A percentile compares a stretch with the other conserved stretches of the same genome.
These are phyloP conservation scores for Solanum chmielewskii DNA, from an alignment of 257 asterid genomes.

Conservation along the genomic window DNA sequence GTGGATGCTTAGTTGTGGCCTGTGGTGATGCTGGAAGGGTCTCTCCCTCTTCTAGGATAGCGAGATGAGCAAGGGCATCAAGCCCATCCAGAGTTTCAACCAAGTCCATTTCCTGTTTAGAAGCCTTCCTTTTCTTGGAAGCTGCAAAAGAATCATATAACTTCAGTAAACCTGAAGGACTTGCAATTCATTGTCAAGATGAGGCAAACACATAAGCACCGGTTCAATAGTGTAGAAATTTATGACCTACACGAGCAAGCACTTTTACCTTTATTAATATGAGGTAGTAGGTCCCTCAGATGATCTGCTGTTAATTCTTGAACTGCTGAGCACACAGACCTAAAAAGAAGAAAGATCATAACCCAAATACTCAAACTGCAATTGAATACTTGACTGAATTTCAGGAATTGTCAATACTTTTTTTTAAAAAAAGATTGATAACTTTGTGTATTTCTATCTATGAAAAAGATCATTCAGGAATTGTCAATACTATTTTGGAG, in stretches of 20 bases:
- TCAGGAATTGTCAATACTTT: neutral
- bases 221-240: neutral
- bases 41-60: constrained; percentile 43
- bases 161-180: neutral
- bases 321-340: constrained; percentile 60
- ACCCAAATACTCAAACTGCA: neutral
- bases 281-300: constrained; percentile 45
- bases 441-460: no score
- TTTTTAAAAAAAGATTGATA: no score
- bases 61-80: constrained; percentile 58
- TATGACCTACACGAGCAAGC: neutral
- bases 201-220: neutral
- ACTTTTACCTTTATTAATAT: constrained; percentile 31
- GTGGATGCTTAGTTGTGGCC: constrained; percentile 59
- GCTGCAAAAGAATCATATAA: constrained; percentile 26
- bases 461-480: neutral
- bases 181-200: neutral
- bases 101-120: constrained; percentile 22
- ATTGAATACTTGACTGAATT: neutral
- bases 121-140: constrained; percentile 25
- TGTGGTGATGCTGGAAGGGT: constrained; percentile 31
- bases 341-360: constrained; percentile 14
- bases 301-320: constrained; percentile 53
- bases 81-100: constrained; percentile 55
- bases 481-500: neutral